These are phyloP conservation scores for Suhomyces faveliae DNA, from an alignment of 805 yeast species.

Conservation along the genomic window DNA sequence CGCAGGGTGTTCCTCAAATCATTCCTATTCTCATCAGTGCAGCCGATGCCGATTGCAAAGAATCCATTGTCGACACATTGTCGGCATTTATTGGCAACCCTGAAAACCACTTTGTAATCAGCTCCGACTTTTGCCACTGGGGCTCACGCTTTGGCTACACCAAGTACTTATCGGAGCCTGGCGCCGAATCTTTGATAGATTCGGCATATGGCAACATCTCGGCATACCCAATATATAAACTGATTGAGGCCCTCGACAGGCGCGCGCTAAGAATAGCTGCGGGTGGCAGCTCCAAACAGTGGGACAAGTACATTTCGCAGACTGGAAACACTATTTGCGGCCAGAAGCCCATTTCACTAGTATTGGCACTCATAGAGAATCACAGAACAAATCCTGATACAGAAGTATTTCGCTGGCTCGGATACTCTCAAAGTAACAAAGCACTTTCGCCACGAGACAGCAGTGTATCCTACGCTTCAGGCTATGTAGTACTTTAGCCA, in stretches of 20 bases:
- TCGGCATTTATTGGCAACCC: slow-evolving; percentile 53
- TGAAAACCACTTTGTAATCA: slow-evolving; percentile 67
- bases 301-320: slow-evolving; percentile 62
- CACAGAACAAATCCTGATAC: slow-evolving; percentile 9
- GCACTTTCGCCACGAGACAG: slow-evolving; percentile 54
- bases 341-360: slow-evolving; percentile 70
- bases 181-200: slow-evolving; percentile 4
- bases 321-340: slow-evolving; percentile 96
- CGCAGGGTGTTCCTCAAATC: slow-evolving; percentile 43
- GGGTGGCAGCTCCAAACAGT: slow-evolving; percentile 52
- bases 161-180: slow-evolving; percentile 22
- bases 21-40: slow-evolving; percentile 82
- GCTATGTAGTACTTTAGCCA: slow-evolving; percentile 45
- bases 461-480: slow-evolving; percentile 92
- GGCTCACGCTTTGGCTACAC: slow-evolving; percentile 47
- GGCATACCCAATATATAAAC: slow-evolving; percentile 56
- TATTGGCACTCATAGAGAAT: slow-evolving; percentile 54
- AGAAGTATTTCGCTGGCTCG: slow-evolving; percentile 62
- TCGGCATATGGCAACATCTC: slow-evolving; percentile 3
- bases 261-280: slow-evolving; percentile 64
- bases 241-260: slow-evolving; percentile 73
- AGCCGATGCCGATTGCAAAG: slow-evolving; percentile 45
- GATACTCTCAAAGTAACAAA: slow-evolving; percentile 72
- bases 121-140: slow-evolving; percentile 98
- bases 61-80: slow-evolving; percentile 47